phyloP scores from a whole-genome alignment of 139 green algal genomes.

The Limnomonas spitsbergensis region DNA sequence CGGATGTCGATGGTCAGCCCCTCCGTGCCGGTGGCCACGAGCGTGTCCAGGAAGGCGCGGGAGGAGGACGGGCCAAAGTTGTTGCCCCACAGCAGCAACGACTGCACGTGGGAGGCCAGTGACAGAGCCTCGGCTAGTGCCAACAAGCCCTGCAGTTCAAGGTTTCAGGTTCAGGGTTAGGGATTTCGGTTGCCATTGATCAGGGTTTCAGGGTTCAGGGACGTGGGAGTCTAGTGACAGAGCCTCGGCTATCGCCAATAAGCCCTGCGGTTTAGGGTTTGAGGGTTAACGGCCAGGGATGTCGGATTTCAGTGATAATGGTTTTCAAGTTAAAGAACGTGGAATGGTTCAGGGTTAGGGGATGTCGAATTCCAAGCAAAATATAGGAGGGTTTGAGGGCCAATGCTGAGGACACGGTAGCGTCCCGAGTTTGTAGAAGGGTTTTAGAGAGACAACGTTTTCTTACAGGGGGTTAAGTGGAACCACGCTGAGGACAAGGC shows the following conservation, averaged over 20 bases:
- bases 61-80: conserved; percentile 26
- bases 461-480: too few species aligned
- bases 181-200: too few species aligned
- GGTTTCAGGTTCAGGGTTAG: neutral
- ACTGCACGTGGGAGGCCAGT: conserved; percentile 24
- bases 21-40: conserved; percentile 14
- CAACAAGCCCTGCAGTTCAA: conserved; percentile 26
- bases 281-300: neutral
- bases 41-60: conserved; percentile 24
- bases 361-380: too few species aligned
- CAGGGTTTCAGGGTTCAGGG: too few species aligned
- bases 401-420: too few species aligned
- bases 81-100: conserved; percentile 51
- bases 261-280: conserved; percentile 17
- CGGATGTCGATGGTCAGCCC: conserved; percentile 26
- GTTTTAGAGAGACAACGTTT: too few species aligned
- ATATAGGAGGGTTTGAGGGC: too few species aligned
- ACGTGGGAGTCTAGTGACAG: conserved; percentile 29
- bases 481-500: too few species aligned
- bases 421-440: too few species aligned
- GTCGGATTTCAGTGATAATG: too few species aligned
- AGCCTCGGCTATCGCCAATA: conserved; percentile 35
- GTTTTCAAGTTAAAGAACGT: too few species aligned
- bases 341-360: too few species aligned
- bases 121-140: conserved; percentile 40